Conservation (phyloP, 2,329 filamentous ascomycete genomes). For the Fusarium verrucosum region DNA sequence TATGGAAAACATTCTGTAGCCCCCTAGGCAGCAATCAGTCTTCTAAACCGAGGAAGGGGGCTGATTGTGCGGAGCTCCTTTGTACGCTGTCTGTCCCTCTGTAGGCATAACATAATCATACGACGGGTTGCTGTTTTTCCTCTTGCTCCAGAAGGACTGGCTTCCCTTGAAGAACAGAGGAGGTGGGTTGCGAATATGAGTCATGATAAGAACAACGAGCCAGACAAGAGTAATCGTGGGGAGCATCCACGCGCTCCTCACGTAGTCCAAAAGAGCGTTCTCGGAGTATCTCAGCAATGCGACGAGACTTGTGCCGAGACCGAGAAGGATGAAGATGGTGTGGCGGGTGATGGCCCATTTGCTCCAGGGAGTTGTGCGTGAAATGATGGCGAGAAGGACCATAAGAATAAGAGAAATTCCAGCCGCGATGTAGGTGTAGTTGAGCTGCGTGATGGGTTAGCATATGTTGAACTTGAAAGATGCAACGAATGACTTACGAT, state of each 20-base stretch:
- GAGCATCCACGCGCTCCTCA: constrained; percentile 46
- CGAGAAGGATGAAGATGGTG: constrained; percentile 44
- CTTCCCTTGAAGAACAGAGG: constrained; percentile 35
- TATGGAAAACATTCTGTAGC: not conserved
- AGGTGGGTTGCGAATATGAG: constrained; percentile 46
- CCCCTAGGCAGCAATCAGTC: not conserved
- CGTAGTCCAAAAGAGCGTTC: constrained; percentile 26
- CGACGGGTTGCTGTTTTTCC: constrained; percentile 6
- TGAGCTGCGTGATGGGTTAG: constrained; percentile 42
- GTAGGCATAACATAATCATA: constrained; percentile 25
- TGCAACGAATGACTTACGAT: constrained; percentile 43
- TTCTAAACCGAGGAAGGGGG: not conserved
- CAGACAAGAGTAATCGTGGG: constrained; percentile 50
- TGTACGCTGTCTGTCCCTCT: constrained; percentile 19
- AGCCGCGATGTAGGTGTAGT: constrained; percentile 49
- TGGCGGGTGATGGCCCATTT: constrained; percentile 48
- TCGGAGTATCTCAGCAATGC: constrained; percentile 40
- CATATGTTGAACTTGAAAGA: not conserved
- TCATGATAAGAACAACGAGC: constrained; percentile 47
- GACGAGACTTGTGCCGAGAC: constrained; percentile 45
- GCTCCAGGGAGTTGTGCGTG: constrained; percentile 46
- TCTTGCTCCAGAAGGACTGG: constrained; percentile 29
- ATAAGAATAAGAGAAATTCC: constrained; percentile 48
- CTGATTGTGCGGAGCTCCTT: not conserved
- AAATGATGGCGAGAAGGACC: constrained; percentile 45